A percentile compares a stretch with the other conserved stretches of the same genome.
Evolutionary conservation across 306 rosid species (phyloP).

Genomic region (Prunus fruticosa): DNA sequence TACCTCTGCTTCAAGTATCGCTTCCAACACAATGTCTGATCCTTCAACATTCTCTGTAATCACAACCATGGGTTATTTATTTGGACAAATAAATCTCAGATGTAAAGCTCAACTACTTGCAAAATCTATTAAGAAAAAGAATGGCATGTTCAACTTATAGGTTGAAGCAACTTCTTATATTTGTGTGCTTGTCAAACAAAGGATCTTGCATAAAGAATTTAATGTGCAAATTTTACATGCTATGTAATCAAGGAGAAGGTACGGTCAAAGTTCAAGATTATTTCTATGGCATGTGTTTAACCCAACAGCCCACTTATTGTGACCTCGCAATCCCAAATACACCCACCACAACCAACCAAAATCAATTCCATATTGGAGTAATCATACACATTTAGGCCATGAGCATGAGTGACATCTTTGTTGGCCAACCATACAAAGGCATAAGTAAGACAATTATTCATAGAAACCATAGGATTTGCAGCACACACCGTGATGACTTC

Average conservation of each 20-base stretch:
- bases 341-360: background rate
- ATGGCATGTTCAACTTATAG: background rate
- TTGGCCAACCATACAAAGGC: background rate
- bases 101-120: background rate
- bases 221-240: background rate
- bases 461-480: background rate
- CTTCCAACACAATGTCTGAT: slow-evolving; percentile 78
- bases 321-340: background rate
- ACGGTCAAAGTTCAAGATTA: background rate
- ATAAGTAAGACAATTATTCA: background rate
- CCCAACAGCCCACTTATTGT: background rate
- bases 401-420: background rate
- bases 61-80: slow-evolving; percentile 14
- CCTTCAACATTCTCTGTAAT: slow-evolving; percentile 59
- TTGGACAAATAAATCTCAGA: background rate
- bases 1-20: slow-evolving; percentile 81
- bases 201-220: background rate
- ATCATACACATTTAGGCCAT: background rate
- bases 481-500: background rate
- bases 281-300: background rate
- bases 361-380: background rate
- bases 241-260: background rate
- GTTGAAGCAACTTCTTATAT: background rate
- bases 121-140: background rate
- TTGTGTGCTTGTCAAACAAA: background rate